Conservation (phyloP, 2,329 filamentous ascomycete species). For the Penicillium verrucosum region DNA sequence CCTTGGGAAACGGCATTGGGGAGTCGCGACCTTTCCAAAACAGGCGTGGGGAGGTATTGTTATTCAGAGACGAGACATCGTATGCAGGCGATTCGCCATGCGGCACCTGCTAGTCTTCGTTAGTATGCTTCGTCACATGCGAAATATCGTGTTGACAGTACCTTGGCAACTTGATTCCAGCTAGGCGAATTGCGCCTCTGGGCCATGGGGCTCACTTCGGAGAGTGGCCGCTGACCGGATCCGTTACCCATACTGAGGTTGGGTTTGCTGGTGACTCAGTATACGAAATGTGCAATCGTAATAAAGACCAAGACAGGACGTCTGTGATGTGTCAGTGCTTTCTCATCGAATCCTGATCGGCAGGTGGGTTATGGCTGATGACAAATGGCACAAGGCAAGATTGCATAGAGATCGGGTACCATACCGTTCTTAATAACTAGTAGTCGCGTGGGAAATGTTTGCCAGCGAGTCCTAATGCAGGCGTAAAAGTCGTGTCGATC, state of each 20-base stretch:
- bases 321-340: constrained; percentile 14
- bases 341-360: constrained; percentile 2
- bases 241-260: constrained; percentile 62
- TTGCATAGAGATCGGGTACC: constrained; percentile 1
- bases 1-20: constrained; percentile 63
- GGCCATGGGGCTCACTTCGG: constrained; percentile 83
- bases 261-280: constrained; percentile 39
- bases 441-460: constrained; percentile 18
- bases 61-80: constrained; percentile 72
- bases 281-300: constrained; percentile 1
- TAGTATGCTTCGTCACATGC: constrained; percentile 11
- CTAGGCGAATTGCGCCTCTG: constrained; percentile 88
- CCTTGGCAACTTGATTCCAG: constrained; percentile 74
- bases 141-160: constrained; percentile 40
- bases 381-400: background rate
- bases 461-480: constrained; percentile 14
- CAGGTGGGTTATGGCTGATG: background rate
- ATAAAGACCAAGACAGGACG: constrained; percentile 3
- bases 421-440: constrained; percentile 19
- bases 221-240: constrained; percentile 68
- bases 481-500: constrained; percentile 23
- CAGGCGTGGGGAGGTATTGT: constrained; percentile 68
- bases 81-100: constrained; percentile 77
- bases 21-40: constrained; percentile 83
- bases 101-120: constrained; percentile 58